These are phyloP conservation scores for Pistacia vera DNA, from an alignment of 345 rosid genomes.

Conservation along the genomic window DNA sequence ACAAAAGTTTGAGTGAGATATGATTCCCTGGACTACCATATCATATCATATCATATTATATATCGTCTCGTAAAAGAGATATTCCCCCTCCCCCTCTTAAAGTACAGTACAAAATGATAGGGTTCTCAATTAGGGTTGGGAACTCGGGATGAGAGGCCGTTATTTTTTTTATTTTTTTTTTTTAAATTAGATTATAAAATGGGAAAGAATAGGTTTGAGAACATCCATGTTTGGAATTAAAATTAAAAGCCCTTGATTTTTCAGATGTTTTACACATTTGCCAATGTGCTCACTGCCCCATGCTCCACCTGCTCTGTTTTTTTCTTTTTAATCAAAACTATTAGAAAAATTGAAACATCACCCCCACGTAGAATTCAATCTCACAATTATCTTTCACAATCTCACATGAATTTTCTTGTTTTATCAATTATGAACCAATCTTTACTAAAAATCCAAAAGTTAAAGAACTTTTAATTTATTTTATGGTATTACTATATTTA, in stretches of 20 bases:
- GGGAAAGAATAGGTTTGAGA: not conserved
- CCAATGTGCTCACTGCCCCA: not conserved
- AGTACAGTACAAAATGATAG: constrained; percentile 11
- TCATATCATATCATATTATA: too few species aligned
- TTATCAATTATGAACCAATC: too few species aligned
- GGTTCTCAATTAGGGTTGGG: constrained; percentile 29
- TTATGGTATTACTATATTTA: too few species aligned
- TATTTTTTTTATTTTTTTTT: not conserved
- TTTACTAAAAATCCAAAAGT: too few species aligned
- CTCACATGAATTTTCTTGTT: too few species aligned
- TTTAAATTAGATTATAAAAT: too few species aligned
- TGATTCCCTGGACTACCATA: too few species aligned
- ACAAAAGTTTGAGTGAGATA: not conserved
- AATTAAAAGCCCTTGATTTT: not conserved
- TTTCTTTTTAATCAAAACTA: too few species aligned
- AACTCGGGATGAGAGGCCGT: constrained; percentile 9
- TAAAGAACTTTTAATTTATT: too few species aligned
- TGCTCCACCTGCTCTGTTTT: not conserved
- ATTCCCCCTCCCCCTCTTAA: not conserved
- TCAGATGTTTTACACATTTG: not conserved
- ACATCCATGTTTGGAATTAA: not conserved
- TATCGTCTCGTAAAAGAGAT: not conserved
- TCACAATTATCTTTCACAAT: too few species aligned
- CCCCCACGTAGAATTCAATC: too few species aligned
- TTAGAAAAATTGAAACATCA: too few species aligned